Base-by-base conservation (phyloP, 352 stramenopile genomes). In the Phytophthora pistaciae region DNA sequence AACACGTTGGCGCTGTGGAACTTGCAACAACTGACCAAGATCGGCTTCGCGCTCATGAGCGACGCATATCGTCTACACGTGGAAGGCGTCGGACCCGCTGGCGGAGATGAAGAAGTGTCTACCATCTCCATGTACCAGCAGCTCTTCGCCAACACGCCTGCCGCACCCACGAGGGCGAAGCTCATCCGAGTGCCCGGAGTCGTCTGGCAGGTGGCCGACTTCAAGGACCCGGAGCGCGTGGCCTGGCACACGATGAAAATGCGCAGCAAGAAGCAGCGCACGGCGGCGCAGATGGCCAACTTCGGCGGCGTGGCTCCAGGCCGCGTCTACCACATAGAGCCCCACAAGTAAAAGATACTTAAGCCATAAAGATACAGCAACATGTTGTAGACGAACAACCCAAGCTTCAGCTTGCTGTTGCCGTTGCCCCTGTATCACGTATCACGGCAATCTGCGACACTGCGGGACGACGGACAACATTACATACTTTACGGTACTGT, bases 1-100 rank as follows among this genome's bases (percentile, higher is more conserved):
- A 99, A 99, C 79, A 99, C 96, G 25, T 80, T 98, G 3, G 95
- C 94, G n/a, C 66, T 99, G 3, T 99, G 96, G 96, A 89, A 98
- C 66, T 66, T 98, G n/a, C 14, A 54, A 20, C 95, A 95, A 68
- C 78, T 99, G 46, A 87, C 89, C 38, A 84, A 97, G 29, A 90
- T 96, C 14, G 94, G 94, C 29, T 98, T 98, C 71, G 85, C 90
- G 4, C 72, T 97, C 13, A 78, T 98, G 23, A 91, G 84, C 0
- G 93, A 98, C 31, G 93, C 91, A 8, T 61, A 97, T n/a, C 78
- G 84, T 52, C 56, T 75, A 3, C 33, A 66, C 53, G 52, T 56
- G 1, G 71, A 71, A 7, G 58, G 82, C 6, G 63, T 83, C 31
- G 67, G 33, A 3, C 72, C 77, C 14, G 68, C 71, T 11, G 87